A percentile compares a stretch with the other conserved stretches of the same genome.
These are phyloP conservation scores for Candida morakotiae DNA, from an alignment of 805 yeast genomes.

Conservation along the genomic window DNA sequence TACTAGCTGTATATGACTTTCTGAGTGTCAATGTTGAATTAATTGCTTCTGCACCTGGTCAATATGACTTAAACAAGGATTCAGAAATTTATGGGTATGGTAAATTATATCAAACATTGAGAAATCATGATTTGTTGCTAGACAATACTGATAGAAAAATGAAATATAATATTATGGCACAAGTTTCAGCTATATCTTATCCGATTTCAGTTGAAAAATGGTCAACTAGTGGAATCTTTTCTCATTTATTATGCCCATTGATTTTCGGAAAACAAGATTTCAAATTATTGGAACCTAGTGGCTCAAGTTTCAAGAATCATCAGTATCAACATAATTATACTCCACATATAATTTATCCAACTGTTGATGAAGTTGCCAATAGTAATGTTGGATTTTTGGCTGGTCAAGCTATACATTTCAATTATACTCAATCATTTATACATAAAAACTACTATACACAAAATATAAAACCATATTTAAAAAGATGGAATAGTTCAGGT, in stretches of 20 bases:
- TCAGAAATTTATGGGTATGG: conserved; percentile 46
- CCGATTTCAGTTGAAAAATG: conserved; percentile 29
- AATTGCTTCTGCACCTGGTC: conserved; percentile 53
- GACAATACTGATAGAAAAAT: conserved; percentile 10
- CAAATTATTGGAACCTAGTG: conserved; percentile 25
- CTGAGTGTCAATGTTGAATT: conserved; percentile 46
- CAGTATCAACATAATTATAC: conserved; percentile 20
- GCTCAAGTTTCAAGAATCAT: conserved; percentile 15
- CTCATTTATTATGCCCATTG: conserved; percentile 47
- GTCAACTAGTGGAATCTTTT: conserved; percentile 36
- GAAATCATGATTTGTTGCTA: conserved; percentile 27
- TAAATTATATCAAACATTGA: conserved; percentile 38
- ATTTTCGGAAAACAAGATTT: conserved; percentile 24
- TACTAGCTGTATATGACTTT: conserved; percentile 40
- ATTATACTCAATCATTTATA: conserved; percentile 20
- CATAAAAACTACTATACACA: conserved; percentile 36
- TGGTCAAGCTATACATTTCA: conserved; percentile 50
- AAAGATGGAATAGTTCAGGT: conserved; percentile 37
- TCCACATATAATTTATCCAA: conserved; percentile 43
- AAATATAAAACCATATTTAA: conserved; percentile 38
- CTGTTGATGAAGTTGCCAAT: conserved; percentile 32
- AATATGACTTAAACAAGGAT: conserved; percentile 13
- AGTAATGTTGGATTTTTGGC: conserved; percentile 44
- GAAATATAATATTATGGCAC: conserved; percentile 35
- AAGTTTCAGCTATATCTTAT: conserved; percentile 47